Conservation (phyloP, 1,284 basidiomycete species). For the Pyrrhoderma lamaoense region DNA sequence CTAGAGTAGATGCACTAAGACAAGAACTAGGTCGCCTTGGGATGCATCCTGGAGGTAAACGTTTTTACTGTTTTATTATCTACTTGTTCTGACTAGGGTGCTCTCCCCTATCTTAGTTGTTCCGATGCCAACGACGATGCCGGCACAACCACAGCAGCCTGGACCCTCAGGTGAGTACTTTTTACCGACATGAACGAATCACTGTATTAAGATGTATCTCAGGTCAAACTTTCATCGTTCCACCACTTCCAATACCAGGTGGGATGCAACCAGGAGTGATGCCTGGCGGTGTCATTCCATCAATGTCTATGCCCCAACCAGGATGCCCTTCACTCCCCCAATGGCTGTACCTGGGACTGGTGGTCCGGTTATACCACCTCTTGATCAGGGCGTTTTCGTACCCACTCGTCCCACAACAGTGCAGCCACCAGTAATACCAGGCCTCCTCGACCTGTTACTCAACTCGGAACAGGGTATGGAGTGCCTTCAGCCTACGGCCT, state of each 20-base stretch:
- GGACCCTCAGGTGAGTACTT: too few relatives aligned
- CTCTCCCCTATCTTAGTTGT: constrained; percentile 5
- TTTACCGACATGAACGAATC: too few relatives aligned
- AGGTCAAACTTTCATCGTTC: constrained; percentile 17
- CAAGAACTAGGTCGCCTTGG: constrained; percentile 38
- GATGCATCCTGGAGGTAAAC: constrained; percentile 26
- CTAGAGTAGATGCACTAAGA: constrained; percentile 53
- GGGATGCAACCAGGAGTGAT: not conserved
- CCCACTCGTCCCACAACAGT: constrained; percentile 3
- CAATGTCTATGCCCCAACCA: constrained; percentile 10
- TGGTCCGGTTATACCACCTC: constrained; percentile 2
- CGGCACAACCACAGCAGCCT: not conserved
- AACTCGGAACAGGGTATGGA: constrained; percentile 2
- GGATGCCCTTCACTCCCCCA: not conserved
- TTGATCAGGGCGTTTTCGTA: constrained; percentile 4
- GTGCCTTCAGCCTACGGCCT: too few relatives aligned
- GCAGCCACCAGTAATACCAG: constrained; percentile 6
- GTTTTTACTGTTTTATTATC: not conserved
- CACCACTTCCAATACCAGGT: too few relatives aligned
- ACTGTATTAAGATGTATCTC: too few relatives aligned
- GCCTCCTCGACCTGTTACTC: not conserved
- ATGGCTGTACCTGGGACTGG: too few relatives aligned
- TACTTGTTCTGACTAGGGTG: not conserved
- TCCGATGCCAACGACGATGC: constrained; percentile 1
- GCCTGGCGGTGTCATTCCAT: constrained; percentile 6